These are phyloP conservation scores for Tetraselmis striata DNA, from an alignment of 139 green algal species.

Conservation along the genomic window DNA sequence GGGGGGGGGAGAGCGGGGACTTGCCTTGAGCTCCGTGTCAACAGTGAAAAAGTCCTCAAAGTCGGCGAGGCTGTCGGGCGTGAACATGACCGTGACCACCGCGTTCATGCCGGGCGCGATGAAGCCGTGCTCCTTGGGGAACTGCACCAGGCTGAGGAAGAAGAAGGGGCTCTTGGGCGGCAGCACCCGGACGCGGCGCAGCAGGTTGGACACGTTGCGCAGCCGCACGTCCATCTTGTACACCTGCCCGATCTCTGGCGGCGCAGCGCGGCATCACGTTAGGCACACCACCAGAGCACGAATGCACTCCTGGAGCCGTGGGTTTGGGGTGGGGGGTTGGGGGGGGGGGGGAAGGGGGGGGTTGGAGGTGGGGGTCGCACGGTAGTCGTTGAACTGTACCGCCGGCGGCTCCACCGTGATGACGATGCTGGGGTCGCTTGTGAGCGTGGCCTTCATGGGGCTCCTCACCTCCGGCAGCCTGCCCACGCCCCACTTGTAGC, in stretches of 20 bases:
- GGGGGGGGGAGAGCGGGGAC: background rate
- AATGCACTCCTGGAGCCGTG: too few relatives aligned
- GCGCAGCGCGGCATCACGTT: background rate
- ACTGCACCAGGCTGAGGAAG: constrained; percentile 10
- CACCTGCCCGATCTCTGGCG: constrained; percentile 9
- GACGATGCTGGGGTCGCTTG: constrained; percentile 8
- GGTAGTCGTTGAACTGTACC: constrained; percentile 47
- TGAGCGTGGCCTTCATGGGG: constrained; percentile 42
- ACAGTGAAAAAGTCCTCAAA: constrained; percentile 54
- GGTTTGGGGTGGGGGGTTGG: too few relatives aligned
- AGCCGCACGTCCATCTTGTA: constrained; percentile 39
- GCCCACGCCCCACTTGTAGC: background rate
- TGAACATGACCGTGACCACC: constrained; percentile 55
- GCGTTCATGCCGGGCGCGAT: constrained; percentile 27
- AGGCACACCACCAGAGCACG: too few relatives aligned
- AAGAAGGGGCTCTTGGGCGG: constrained; percentile 28
- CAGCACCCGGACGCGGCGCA: constrained; percentile 35
- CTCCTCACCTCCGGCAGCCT: background rate
- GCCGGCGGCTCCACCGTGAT: constrained; percentile 40
- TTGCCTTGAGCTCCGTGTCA: constrained; percentile 25
- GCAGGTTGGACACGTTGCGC: constrained; percentile 45
- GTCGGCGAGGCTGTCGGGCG: constrained; percentile 56
- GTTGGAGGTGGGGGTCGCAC: constrained; percentile 3
- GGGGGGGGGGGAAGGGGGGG: background rate
- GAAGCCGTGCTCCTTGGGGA: constrained; percentile 5